These are phyloP conservation scores for Huntiella savannae DNA, from an alignment of 2,329 filamentous ascomycete species.

Conservation along the genomic window DNA sequence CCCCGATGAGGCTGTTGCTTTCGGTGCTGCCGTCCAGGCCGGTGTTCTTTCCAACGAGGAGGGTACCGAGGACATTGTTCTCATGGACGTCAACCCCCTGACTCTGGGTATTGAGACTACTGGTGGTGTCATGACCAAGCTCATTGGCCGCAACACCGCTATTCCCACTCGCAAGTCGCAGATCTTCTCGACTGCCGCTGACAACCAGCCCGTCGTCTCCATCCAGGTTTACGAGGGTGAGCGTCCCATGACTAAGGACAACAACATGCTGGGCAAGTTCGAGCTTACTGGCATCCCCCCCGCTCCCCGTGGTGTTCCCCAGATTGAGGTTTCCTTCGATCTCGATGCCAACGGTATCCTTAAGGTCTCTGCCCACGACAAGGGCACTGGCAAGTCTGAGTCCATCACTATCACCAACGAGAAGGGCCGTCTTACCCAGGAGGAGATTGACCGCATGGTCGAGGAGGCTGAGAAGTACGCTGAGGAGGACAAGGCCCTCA, in stretches of 20 bases:
- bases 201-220: slow-evolving; percentile 88
- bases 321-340: slow-evolving; percentile 96
- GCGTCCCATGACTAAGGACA: slow-evolving; percentile 85
- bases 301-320: slow-evolving; percentile 85
- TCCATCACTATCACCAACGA: slow-evolving; percentile 99
- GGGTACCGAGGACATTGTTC: slow-evolving; percentile 60
- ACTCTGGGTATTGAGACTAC: slow-evolving; percentile 96
- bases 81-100: slow-evolving; percentile 94
- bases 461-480: slow-evolving; percentile 96
- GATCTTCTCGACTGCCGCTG: slow-evolving; percentile 91
- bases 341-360: slow-evolving; percentile 97
- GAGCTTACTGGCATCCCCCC: slow-evolving; percentile 92
- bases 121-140: slow-evolving; percentile 91
- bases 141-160: slow-evolving; percentile 84
- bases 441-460: slow-evolving; percentile 99
- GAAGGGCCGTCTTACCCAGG: slow-evolving; percentile 88
- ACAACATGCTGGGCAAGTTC: slow-evolving; percentile 95
- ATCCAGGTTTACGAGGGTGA: slow-evolving; percentile 95
- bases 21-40: slow-evolving; percentile 91
- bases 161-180: slow-evolving; percentile 94
- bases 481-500: slow-evolving; percentile 96
- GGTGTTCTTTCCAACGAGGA: slow-evolving; percentile 84
- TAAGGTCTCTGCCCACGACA: slow-evolving; percentile 88
- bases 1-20: slow-evolving; percentile 96
- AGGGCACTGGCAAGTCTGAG: slow-evolving; percentile 94